These are phyloP conservation scores for Amauroascus niger DNA, from an alignment of 2,329 filamentous ascomycete genomes.

Conservation along the genomic window DNA sequence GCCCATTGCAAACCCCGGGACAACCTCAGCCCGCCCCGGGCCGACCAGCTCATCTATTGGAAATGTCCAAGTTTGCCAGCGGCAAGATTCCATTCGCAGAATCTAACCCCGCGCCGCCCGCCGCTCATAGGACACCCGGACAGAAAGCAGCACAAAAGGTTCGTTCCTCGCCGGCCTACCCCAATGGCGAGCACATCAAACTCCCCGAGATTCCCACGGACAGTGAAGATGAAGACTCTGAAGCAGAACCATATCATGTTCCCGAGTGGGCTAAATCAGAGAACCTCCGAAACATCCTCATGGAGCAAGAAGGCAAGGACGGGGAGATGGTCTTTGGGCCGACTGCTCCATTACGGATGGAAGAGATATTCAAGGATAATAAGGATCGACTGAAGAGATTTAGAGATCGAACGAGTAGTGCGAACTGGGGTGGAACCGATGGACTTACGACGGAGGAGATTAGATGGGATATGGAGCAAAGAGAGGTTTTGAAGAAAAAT, in stretches of 20 bases:
- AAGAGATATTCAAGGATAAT: constrained; percentile 88
- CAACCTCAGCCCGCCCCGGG: constrained; percentile 50
- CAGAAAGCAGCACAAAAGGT: constrained; percentile 35
- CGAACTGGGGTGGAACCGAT: constrained; percentile 82
- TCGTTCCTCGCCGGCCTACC: constrained; percentile 72
- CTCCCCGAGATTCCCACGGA: constrained; percentile 94
- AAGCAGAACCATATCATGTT: constrained; percentile 51
- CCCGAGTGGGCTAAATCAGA: constrained; percentile 86
- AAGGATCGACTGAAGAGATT: constrained; percentile 81
- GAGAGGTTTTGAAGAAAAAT: constrained; percentile 69
- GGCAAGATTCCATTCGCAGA: constrained; percentile 84
- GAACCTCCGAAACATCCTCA: constrained; percentile 63
- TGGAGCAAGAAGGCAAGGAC: constrained; percentile 62
- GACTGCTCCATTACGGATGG: constrained; percentile 80
- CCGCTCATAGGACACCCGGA: constrained; percentile 47
- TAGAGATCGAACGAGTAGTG: constrained; percentile 81
- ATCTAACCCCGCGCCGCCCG: constrained; percentile 46
- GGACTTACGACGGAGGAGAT: constrained; percentile 81
- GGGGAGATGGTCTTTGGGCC: constrained; percentile 88
- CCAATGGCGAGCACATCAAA: constrained; percentile 80
- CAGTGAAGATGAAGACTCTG: constrained; percentile 73
- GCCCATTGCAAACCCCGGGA: constrained; percentile 45
- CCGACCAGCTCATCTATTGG: constrained; percentile 59
- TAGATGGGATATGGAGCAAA: constrained; percentile 63
- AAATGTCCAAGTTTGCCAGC: constrained; percentile 80